Conservation (phyloP, 208 protist species). For the Histomonas meleagridis region DNA sequence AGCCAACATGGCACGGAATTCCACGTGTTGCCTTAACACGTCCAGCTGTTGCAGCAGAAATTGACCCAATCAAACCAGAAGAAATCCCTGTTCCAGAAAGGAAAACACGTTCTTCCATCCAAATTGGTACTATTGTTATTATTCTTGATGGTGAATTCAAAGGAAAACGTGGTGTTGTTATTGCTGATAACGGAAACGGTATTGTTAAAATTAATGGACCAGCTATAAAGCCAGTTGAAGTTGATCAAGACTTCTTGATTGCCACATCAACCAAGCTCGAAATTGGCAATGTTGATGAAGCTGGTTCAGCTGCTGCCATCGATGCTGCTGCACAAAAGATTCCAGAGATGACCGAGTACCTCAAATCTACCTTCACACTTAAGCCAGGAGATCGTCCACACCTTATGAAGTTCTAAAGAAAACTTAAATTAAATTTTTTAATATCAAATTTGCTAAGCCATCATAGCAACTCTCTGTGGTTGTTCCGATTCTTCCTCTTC, state of each 20-base stretch:
- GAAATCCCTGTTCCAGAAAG: neutral
- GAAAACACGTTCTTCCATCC: neutral
- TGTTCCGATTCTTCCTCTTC: no score
- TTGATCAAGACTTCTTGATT: neutral
- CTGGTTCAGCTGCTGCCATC: neutral
- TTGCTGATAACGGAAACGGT: neutral
- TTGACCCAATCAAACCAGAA: neutral
- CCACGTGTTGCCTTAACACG: slow-evolving; percentile 22
- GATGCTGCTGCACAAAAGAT: neutral
- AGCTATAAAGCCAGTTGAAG: neutral
- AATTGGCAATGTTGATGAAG: neutral
- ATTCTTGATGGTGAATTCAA: neutral
- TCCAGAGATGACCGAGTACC: neutral
- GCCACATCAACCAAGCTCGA: neutral
- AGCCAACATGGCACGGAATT: neutral
- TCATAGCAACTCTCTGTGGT: no score
- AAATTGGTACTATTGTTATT: neutral
- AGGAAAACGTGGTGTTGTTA: slow-evolving; percentile 10
- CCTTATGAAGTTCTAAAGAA: slow-evolving; percentile 15
- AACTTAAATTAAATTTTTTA: no score
- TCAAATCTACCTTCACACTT: neutral
- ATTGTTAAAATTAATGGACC: neutral
- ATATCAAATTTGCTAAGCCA: no score
- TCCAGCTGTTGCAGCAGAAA: slow-evolving; percentile 17
- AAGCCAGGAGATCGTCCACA: neutral